Conservation (phyloP, 768 basidiomycete genomes). For the Boletus coccyginus region DNA sequence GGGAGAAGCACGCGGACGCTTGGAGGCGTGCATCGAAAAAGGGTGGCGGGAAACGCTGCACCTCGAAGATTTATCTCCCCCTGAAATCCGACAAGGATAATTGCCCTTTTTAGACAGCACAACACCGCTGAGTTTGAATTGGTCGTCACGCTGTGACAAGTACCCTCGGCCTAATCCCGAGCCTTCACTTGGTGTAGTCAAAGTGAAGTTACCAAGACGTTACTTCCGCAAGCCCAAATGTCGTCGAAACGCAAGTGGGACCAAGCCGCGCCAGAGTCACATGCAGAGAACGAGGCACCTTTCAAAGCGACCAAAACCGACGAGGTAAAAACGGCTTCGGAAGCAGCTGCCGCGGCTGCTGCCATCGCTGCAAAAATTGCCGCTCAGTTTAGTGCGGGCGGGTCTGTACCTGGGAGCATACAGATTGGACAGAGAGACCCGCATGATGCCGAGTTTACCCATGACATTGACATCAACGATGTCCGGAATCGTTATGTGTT, state of each 20-base stretch:
- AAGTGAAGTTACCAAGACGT: not conserved
- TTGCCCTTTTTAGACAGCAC: not conserved
- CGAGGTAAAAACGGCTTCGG: constrained; percentile 51
- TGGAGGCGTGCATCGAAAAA: constrained; percentile 25
- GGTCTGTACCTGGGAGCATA: constrained; percentile 36
- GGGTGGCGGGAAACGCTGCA: not conserved
- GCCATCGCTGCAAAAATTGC: constrained; percentile 96
- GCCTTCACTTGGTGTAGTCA: not conserved
- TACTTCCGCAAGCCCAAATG: constrained; percentile 35
- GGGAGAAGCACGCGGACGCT: constrained; percentile 32
- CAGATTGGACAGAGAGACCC: constrained; percentile 54
- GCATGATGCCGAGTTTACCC: constrained; percentile 77
- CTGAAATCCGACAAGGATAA: not conserved
- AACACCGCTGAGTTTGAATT: constrained; percentile 22
- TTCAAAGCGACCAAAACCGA: constrained; percentile 45
- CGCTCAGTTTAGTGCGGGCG: constrained; percentile 66
- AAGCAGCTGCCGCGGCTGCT: constrained; percentile 69
- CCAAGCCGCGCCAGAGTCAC: constrained; percentile 48
- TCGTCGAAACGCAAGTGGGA: constrained; percentile 86
- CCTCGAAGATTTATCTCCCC: not conserved
- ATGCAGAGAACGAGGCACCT: constrained; percentile 41
- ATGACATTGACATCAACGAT: constrained; percentile 97
- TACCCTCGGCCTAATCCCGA: not conserved
- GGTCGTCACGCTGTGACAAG: constrained; percentile 16
- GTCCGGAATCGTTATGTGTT: constrained; percentile 91